These are phyloP conservation scores for Pythium folliculosum DNA, from an alignment of 352 stramenopile species.

Conservation along the genomic window DNA sequence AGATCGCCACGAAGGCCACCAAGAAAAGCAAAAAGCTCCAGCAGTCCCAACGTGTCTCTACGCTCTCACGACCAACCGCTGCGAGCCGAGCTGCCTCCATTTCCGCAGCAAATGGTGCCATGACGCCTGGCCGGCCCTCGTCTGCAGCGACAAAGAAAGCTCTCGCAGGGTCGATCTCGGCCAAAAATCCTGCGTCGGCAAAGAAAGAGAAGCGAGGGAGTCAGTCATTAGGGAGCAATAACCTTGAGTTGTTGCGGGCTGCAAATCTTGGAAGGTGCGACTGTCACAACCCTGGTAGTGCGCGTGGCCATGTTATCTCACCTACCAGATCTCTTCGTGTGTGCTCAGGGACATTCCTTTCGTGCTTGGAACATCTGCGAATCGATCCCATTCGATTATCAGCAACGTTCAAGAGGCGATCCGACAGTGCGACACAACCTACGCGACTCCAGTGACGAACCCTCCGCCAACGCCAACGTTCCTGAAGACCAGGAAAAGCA, in stretches of 20 bases:
- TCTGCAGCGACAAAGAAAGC: conserved; percentile 20
- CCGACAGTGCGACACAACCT: conserved; percentile 64
- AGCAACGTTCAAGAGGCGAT: conserved; percentile 75
- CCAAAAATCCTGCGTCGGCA: conserved; percentile 15
- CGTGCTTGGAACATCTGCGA: conserved; percentile 54
- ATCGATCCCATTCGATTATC: conserved; percentile 71
- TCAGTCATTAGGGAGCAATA: conserved; percentile 37
- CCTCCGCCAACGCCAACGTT: conserved; percentile 1
- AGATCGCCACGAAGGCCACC: conserved; percentile 49
- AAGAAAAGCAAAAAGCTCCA: conserved; percentile 64
- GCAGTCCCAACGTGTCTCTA: conserved; percentile 50
- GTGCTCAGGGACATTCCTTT: conserved; percentile 62
- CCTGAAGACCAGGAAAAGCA: conserved; percentile 4
- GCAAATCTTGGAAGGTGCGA: conserved; percentile 67
- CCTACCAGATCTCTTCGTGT: background rate
- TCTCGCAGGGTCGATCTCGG: conserved; percentile 8
- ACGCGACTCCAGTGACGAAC: conserved; percentile 36
- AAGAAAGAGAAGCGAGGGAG: conserved; percentile 46
- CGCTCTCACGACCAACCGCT: conserved; percentile 51
- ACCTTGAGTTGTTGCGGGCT: conserved; percentile 57
- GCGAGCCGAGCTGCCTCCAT: conserved; percentile 45
- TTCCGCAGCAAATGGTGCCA: conserved; percentile 2
- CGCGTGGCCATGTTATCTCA: background rate
- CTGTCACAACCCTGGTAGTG: background rate
- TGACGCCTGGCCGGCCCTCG: conserved; percentile 1